phyloP scores from a whole-genome alignment of 805 yeast species.

The Wickerhamiella domercqiae region DNA sequence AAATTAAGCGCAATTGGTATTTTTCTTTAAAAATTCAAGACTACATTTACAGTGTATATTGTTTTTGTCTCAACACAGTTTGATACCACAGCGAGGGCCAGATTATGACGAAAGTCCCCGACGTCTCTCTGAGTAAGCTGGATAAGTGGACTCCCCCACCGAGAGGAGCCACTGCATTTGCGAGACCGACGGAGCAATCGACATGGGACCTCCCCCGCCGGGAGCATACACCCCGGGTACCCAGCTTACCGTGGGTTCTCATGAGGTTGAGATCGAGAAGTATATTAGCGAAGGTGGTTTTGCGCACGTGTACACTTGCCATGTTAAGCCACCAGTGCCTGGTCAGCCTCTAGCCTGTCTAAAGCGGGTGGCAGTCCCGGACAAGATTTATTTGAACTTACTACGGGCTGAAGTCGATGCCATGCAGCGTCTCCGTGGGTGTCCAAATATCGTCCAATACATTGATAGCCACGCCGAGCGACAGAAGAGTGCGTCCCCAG shows the following conservation, averaged over 20 bases:
- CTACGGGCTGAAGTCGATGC: conserved; percentile 94
- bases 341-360: conserved; percentile 55
- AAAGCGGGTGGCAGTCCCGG: conserved; percentile 91
- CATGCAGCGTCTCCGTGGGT: conserved; percentile 75
- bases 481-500: conserved; percentile 26
- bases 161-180: too few relatives aligned
- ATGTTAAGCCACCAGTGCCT: conserved; percentile 43
- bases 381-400: conserved; percentile 64
- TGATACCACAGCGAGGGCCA: too few relatives aligned
- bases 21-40: too few relatives aligned
- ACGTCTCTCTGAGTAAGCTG: too few relatives aligned
- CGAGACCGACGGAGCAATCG: too few relatives aligned
- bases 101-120: too few relatives aligned
- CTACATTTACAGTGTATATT: too few relatives aligned
- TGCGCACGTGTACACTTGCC: conserved; percentile 84
- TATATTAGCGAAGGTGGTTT: conserved; percentile 84
- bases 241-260: conserved; percentile 67
- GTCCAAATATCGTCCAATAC: conserved; percentile 69
- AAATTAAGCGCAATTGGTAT: too few relatives aligned
- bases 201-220: conserved; percentile 8
- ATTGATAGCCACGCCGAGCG: conserved; percentile 92
- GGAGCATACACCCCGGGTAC: conserved; percentile 61
- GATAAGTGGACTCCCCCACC: too few relatives aligned
- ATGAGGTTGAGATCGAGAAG: conserved; percentile 47
- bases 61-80: too few relatives aligned